Evolutionary conservation across 192 early-diverging fungal genomes (phyloP).

Genomic region (Irineochytrium annulatum): DNA sequence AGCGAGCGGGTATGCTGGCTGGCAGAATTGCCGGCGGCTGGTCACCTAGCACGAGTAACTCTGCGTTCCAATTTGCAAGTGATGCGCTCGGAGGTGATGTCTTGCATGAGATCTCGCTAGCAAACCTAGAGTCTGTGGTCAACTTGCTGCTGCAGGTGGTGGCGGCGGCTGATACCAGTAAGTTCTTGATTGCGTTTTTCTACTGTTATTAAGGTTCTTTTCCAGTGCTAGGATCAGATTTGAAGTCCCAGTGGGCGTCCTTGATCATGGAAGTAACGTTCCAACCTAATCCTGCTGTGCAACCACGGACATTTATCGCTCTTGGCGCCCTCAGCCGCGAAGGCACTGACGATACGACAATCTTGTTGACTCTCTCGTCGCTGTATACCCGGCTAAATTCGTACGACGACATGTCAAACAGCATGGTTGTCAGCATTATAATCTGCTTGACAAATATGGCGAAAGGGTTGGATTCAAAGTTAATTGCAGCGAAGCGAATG

Average conservation of each 20-base stretch:
- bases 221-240: slow-evolving; percentile 70
- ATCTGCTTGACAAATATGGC: slow-evolving; percentile 88
- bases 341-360: slow-evolving; percentile 85
- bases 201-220: not conserved
- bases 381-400: slow-evolving; percentile 79
- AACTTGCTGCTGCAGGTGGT: slow-evolving; percentile 60
- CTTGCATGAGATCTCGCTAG: slow-evolving; percentile 22
- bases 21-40: slow-evolving; percentile 1
- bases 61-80: slow-evolving; percentile 8
- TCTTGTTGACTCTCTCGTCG: slow-evolving; percentile 91
- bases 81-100: slow-evolving; percentile 22
- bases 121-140: slow-evolving; percentile 52
- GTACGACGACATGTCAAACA: slow-evolving; percentile 78
- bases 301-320: slow-evolving; percentile 89
- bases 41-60: slow-evolving; percentile 8
- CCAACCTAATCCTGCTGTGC: slow-evolving; percentile 89
- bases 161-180: slow-evolving; percentile 55
- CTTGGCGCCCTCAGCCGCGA: slow-evolving; percentile 84
- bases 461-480: slow-evolving; percentile 73
- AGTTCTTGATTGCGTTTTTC: slow-evolving; percentile 1
- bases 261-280: slow-evolving; percentile 88
- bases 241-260: slow-evolving; percentile 90
- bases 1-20: not conserved
- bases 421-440: slow-evolving; percentile 79
- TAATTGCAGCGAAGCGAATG: too few relatives aligned